A percentile compares a stretch with the other conserved stretches of the same genome.
These are phyloP conservation scores for Lonicera japonica DNA, from an alignment of 129 eudicot species.

Conservation along the genomic window DNA sequence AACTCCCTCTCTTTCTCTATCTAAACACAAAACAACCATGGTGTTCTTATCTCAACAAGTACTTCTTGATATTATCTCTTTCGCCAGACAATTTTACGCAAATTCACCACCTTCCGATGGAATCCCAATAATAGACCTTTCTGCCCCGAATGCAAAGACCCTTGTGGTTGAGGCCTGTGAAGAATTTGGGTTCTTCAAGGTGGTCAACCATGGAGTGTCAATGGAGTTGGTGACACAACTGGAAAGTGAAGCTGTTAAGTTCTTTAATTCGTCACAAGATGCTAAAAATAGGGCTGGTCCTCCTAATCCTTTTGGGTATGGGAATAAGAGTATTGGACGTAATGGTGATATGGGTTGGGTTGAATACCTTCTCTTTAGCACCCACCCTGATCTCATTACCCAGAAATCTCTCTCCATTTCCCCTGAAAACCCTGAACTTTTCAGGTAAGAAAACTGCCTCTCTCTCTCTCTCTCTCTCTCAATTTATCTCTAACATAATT, in stretches of 20 bases:
- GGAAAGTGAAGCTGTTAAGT: constrained; percentile 38
- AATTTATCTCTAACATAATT: neutral
- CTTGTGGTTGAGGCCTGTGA: constrained; percentile 48
- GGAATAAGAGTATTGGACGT: constrained; percentile 40
- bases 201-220: constrained; percentile 46
- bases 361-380: constrained; percentile 49
- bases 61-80: constrained; percentile 12
- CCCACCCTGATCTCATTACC: constrained; percentile 28
- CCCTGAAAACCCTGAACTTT: constrained; percentile 15
- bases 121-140: constrained; percentile 49
- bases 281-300: constrained; percentile 37
- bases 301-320: constrained; percentile 44
- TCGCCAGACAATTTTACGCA: constrained; percentile 25
- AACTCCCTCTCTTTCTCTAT: neutral
- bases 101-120: constrained; percentile 11
- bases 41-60: constrained; percentile 39
- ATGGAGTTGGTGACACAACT: constrained; percentile 22
- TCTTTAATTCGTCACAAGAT: constrained; percentile 32
- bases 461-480: neutral
- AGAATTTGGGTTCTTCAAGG: constrained; percentile 59
- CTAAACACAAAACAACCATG: constrained; percentile 22
- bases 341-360: constrained; percentile 62
- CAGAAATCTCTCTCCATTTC: constrained; percentile 7
- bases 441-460: constrained; percentile 26
- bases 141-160: constrained; percentile 29